Conservation (phyloP, 2,329 filamentous ascomycete species). For the Akanthomyces lecanii region DNA sequence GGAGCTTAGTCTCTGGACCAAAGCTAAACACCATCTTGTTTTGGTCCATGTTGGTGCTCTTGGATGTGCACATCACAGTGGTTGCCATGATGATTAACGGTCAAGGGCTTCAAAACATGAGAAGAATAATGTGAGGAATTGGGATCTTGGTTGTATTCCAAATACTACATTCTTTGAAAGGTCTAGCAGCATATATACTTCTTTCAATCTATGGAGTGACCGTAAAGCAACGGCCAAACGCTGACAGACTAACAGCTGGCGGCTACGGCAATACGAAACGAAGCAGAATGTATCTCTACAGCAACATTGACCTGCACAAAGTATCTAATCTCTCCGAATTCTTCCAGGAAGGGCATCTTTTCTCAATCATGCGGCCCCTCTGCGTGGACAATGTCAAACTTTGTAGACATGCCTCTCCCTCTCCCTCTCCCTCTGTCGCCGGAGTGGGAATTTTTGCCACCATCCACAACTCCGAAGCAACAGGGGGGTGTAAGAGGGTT, state of each 20-base stretch:
- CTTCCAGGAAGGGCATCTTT: not conserved
- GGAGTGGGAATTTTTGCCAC: not conserved
- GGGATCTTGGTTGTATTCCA: not conserved
- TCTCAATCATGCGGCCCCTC: slow-evolving; percentile 3
- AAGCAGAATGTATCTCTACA: slow-evolving; percentile 9
- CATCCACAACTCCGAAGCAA: not conserved
- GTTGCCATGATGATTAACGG: not conserved
- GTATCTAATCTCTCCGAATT: slow-evolving; percentile 6
- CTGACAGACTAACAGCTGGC: too few relatives aligned
- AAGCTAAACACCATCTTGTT: slow-evolving; percentile 18
- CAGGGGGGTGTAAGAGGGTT: not conserved
- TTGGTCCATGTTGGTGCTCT: slow-evolving; percentile 13
- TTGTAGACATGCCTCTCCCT: slow-evolving; percentile 3
- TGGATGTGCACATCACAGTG: slow-evolving; percentile 8
- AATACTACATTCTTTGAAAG: not conserved
- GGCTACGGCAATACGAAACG: too few relatives aligned
- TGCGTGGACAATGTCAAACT: not conserved
- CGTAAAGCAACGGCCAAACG: too few relatives aligned
- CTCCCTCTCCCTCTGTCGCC: not conserved
- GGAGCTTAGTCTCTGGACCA: slow-evolving; percentile 25
- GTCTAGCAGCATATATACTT: not conserved
- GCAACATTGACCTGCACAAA: not conserved
- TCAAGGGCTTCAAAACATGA: not conserved
- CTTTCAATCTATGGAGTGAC: not conserved
- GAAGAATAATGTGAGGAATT: not conserved